Evolutionary conservation across 1,284 basidiomycete species (phyloP).

Genomic region (Ceratobasidium sp.): DNA sequence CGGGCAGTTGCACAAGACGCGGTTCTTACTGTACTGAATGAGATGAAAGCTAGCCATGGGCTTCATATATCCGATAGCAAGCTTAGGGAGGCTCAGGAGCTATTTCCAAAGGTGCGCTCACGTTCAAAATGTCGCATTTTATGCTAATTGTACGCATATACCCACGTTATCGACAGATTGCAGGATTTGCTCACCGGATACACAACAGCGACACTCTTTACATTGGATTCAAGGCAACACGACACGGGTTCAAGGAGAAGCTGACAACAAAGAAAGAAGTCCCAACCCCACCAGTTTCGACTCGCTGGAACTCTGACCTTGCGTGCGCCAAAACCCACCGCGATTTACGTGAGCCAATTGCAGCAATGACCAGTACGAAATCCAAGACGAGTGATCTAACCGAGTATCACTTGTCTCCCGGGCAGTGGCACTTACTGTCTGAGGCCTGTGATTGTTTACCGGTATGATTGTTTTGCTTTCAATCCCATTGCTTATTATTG

Average conservation of each 20-base stretch:
- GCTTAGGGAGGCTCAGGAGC: neutral
- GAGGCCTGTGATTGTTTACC: neutral
- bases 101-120: conserved; percentile 13
- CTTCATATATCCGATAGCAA: neutral
- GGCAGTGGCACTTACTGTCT: conserved; percentile 7
- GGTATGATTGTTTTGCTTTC: neutral
- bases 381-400: too few species aligned
- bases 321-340: conserved; percentile 8
- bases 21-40: neutral
- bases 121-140: neutral
- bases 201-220: neutral
- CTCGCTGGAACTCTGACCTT: conserved; percentile 14
- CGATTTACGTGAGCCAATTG: neutral
- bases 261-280: neutral
- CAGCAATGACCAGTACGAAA: neutral
- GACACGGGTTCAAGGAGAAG: neutral
- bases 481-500: neutral
- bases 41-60: neutral
- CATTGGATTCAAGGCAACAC: neutral
- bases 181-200: neutral
- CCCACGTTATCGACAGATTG: neutral
- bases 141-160: neutral
- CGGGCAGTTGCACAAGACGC: neutral
- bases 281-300: neutral
- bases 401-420: neutral